A percentile compares a stretch with the other conserved stretches of the same genome.
These are phyloP conservation scores for Barnettozyma sp. DNA, from an alignment of 805 yeast genomes.

Conservation along the genomic window DNA sequence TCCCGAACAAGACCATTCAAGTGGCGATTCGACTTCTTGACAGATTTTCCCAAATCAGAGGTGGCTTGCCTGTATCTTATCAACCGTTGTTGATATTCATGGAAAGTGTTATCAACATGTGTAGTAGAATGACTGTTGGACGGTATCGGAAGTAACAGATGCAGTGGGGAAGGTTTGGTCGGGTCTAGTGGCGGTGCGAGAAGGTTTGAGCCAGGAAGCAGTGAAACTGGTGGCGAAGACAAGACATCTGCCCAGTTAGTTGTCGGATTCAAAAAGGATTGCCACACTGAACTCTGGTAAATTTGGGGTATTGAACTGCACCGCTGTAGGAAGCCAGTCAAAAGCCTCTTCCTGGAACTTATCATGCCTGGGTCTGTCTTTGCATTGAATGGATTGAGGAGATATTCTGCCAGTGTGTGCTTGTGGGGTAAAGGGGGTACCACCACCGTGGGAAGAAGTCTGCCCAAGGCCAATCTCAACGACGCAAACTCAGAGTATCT, in stretches of 20 bases:
- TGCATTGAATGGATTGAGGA: slow-evolving; percentile 37
- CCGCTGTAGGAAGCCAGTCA: slow-evolving; percentile 69
- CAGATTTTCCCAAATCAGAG: slow-evolving; percentile 15
- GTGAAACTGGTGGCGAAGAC: slow-evolving; percentile 45
- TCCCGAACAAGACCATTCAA: slow-evolving; percentile 54
- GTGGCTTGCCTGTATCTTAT: slow-evolving; percentile 21
- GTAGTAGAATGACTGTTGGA: slow-evolving; percentile 28
- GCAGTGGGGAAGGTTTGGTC: slow-evolving; percentile 48
- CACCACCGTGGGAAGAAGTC: slow-evolving; percentile 71
- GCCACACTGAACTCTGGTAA: slow-evolving; percentile 53
- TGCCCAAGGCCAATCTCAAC: slow-evolving; percentile 59
- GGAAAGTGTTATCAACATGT: slow-evolving; percentile 15
- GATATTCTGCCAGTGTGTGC: slow-evolving; percentile 50
- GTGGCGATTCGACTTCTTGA: slow-evolving; percentile 27
- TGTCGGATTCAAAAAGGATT: slow-evolving; percentile 79
- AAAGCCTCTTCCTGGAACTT: slow-evolving; percentile 67
- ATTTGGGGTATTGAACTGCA: slow-evolving; percentile 57
- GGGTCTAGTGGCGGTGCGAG: slow-evolving; percentile 60
- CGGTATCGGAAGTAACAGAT: slow-evolving; percentile 58
- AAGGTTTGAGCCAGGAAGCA: slow-evolving; percentile 45
- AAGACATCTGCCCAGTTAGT: slow-evolving; percentile 77
- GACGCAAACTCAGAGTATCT: slow-evolving; percentile 91
- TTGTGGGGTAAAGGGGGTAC: slow-evolving; percentile 95
- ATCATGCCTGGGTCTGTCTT: slow-evolving; percentile 40
- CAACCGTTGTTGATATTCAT: slow-evolving; percentile 24